A percentile compares a stretch with the other conserved stretches of the same genome.
Evolutionary conservation across 495 filamentous ascomycete genomes (phyloP).

Genomic region (Astrocystis sublimbata): DNA sequence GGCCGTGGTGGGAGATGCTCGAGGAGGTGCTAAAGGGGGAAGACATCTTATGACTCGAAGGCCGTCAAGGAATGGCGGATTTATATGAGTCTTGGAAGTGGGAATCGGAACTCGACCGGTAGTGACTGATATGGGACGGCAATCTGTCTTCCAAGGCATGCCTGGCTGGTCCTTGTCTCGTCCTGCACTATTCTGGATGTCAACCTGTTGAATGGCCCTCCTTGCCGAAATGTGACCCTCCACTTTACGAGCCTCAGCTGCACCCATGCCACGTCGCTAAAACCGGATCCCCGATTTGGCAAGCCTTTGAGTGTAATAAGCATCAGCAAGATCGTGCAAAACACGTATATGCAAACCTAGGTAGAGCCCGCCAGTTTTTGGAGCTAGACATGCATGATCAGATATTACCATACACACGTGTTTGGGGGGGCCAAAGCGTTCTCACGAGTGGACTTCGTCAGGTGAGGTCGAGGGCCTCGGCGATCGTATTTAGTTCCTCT

Average conservation of each 20-base stretch:
- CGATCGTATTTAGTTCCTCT: constrained; percentile 6
- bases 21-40: not conserved
- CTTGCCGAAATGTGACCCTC: not conserved
- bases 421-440: not conserved
- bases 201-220: not conserved
- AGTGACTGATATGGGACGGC: not conserved
- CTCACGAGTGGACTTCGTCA: not conserved
- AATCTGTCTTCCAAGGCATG: not conserved
- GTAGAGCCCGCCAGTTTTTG: not conserved
- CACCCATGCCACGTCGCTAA: not conserved
- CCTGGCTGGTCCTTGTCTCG: not conserved
- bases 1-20: not conserved
- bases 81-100: not conserved
- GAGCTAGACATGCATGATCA: not conserved
- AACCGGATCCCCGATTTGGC: not conserved
- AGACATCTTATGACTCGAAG: not conserved
- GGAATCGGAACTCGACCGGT: not conserved
- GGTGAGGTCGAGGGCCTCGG: not conserved
- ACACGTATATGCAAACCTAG: not conserved
- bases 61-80: not conserved
- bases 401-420: not conserved
- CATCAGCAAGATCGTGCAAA: not conserved
- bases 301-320: not conserved
- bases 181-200: not conserved
- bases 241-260: not conserved